Conservation (phyloP, 306 rosid species). For the Rosa rugosa region DNA sequence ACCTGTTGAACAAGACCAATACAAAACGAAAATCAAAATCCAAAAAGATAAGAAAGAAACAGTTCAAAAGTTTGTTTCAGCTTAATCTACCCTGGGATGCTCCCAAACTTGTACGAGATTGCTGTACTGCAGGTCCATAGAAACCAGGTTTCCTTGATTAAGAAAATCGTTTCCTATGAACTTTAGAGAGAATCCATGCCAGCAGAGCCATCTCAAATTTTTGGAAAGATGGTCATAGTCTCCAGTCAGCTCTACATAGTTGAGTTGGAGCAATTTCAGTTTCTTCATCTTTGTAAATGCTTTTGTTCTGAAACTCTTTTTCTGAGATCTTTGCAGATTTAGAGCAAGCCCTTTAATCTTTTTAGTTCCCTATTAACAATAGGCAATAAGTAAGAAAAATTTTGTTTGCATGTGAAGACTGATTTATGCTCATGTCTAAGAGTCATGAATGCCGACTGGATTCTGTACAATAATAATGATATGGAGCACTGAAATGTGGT, state of each 20-base stretch:
- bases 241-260: slow-evolving; percentile 14
- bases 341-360: slow-evolving; percentile 2
- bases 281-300: not conserved
- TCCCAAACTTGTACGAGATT: not conserved
- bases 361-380: not conserved
- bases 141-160: not conserved
- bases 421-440: no score
- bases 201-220: slow-evolving; percentile 5
- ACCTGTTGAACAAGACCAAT: slow-evolving; percentile 9
- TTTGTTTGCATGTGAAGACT: no score
- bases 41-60: not conserved
- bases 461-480: no score
- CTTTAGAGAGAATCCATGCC: slow-evolving; percentile 1
- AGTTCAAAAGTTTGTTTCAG: no score
- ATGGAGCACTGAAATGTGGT: no score
- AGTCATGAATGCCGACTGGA: not conserved
- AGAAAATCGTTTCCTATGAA: not conserved
- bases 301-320: not conserved
- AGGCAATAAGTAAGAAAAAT: no score
- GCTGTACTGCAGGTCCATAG: not conserved
- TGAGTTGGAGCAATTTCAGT: not conserved
- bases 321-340: slow-evolving; percentile 27
- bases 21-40: not conserved
- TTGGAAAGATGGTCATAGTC: slow-evolving; percentile 33
- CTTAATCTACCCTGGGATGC: not conserved